Base-by-base conservation (phyloP, 345 rosid genomes). In the Pseudoturritis turrita region DNA sequence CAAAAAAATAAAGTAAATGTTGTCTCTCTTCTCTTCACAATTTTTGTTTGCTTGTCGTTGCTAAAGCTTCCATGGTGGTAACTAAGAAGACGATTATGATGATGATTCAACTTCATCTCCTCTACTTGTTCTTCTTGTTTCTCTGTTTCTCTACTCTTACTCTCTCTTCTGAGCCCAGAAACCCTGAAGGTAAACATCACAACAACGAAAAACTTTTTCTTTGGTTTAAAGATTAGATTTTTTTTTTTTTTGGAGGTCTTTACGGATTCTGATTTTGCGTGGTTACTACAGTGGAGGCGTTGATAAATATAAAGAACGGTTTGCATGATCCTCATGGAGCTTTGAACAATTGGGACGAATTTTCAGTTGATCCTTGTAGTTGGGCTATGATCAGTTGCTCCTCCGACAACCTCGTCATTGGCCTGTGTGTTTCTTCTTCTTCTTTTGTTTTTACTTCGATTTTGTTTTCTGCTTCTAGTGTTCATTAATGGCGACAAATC, bases 361-460 rank as follows among this genome's bases (percentile, higher is more conserved):
- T 88, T 62, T 90, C 97, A 8, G 98, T 93, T 60, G 98, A 90
- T 84, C 98, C 98, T 22, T 93, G 98, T 72, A 93, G 97, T 70
- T 93, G 98, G 98, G 94, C 97, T 55, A 87, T 93, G 97, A 76
- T 93, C 78, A 89, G 88, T 82, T 93, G 97, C 70, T 93, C 97
- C 4, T 25, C 84, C 44, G 98, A 86, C 47, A 89, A 87, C 77
- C 92, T 90, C 65, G 96, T 90, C 77, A 81, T 73, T 72, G 92
- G 88, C 85, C 68, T 93, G 98, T 93, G 63, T 62, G 74, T 31
- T 41, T 56, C 9, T n/a, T 7, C 23, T 18, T 37, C 13, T 26
- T 3, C 6, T 1, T 6, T 14, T 4, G 13, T 13, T 18, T 33
- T 11, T n/a, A 5, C 17, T 25, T 39, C 21, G 51, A 62, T 23